Evolutionary conservation across 805 yeast genomes (phyloP).

Genomic region (Spathaspora boniae): DNA sequence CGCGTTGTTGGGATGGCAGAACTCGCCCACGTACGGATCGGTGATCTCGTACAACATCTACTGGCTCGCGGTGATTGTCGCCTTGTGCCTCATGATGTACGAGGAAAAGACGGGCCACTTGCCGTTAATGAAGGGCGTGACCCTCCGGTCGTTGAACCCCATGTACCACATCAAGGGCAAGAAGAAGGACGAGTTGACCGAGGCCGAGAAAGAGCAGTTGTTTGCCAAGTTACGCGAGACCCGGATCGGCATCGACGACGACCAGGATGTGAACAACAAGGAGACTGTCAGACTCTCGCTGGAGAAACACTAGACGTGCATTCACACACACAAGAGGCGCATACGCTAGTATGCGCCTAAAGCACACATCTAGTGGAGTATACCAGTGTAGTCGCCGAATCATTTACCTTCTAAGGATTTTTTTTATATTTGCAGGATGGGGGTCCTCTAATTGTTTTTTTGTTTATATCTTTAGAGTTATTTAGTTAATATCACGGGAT

Average conservation of each 20-base stretch:
- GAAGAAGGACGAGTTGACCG: slow-evolving; percentile 45
- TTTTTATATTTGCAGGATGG: slow-evolving; percentile 10
- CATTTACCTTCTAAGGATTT: neutral
- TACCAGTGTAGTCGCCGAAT: neutral
- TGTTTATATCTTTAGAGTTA: slow-evolving; percentile 3
- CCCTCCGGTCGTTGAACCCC: slow-evolving; percentile 55
- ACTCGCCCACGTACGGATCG: slow-evolving; percentile 91
- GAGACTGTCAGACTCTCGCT: slow-evolving; percentile 4
- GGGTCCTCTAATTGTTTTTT: slow-evolving; percentile 7
- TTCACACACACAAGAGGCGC: slow-evolving; percentile 9
- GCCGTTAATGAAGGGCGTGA: slow-evolving; percentile 56
- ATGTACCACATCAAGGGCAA: slow-evolving; percentile 67
- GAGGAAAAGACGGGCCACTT: slow-evolving; percentile 84
- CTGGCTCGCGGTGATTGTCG: slow-evolving; percentile 56
- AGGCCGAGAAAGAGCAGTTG: slow-evolving; percentile 32
- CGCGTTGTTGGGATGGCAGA: slow-evolving; percentile 95
- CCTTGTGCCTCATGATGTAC: slow-evolving; percentile 63
- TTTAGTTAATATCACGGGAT: neutral
- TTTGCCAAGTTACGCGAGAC: slow-evolving; percentile 27
- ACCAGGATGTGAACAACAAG: slow-evolving; percentile 10
- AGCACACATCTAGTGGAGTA: neutral
- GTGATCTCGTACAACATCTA: slow-evolving; percentile 84
- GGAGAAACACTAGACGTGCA: slow-evolving; percentile 1
- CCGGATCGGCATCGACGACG: slow-evolving; percentile 15
- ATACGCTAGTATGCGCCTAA: too few species aligned